These are phyloP conservation scores for Alternaria gansuensis DNA, from an alignment of 2,329 filamentous ascomycete genomes.

Conservation along the genomic window DNA sequence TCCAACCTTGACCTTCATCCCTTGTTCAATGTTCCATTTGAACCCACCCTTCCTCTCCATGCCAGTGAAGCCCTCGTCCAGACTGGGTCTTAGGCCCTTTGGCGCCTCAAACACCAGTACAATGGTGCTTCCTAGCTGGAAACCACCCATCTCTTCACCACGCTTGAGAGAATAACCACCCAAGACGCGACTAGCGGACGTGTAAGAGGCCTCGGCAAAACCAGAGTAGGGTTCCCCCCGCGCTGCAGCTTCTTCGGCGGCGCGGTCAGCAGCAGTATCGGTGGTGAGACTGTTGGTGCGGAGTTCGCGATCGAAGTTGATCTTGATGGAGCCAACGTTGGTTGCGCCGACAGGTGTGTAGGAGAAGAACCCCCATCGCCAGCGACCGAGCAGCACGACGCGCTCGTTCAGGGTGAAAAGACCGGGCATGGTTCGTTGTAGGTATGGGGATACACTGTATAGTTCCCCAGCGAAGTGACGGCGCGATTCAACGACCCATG, in stretches of 20 bases:
- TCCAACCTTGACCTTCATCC: constrained; percentile 88
- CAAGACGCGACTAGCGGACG: constrained; percentile 76
- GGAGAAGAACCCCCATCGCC: constrained; percentile 97
- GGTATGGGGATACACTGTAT: constrained; percentile 92
- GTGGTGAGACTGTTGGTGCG: constrained; percentile 91
- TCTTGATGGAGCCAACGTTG: constrained; percentile 94
- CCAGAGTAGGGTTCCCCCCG: constrained; percentile 86
- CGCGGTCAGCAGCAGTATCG: constrained; percentile 88
- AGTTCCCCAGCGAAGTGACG: constrained; percentile 98
- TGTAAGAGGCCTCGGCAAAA: constrained; percentile 91
- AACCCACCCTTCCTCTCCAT: constrained; percentile 72
- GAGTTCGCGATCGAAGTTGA: constrained; percentile 96
- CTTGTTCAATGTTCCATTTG: constrained; percentile 86
- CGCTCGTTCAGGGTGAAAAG: constrained; percentile 97
- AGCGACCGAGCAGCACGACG: constrained; percentile 89
- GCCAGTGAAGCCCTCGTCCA: constrained; percentile 66
- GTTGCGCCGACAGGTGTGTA: constrained; percentile 96
- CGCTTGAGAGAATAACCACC: constrained; percentile 82
- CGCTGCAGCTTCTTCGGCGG: constrained; percentile 78
- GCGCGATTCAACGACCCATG: constrained; percentile 92
- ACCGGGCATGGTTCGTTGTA: constrained; percentile 89
- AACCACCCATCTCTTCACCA: constrained; percentile 98
- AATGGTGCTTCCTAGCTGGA: constrained; percentile 93
- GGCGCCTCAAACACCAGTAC: constrained; percentile 97
- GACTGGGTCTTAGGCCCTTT: constrained; percentile 63